These are phyloP conservation scores for Calamus simplicifolius DNA, from an alignment of 176 grass and related monocot genomes.

Conservation along the genomic window DNA sequence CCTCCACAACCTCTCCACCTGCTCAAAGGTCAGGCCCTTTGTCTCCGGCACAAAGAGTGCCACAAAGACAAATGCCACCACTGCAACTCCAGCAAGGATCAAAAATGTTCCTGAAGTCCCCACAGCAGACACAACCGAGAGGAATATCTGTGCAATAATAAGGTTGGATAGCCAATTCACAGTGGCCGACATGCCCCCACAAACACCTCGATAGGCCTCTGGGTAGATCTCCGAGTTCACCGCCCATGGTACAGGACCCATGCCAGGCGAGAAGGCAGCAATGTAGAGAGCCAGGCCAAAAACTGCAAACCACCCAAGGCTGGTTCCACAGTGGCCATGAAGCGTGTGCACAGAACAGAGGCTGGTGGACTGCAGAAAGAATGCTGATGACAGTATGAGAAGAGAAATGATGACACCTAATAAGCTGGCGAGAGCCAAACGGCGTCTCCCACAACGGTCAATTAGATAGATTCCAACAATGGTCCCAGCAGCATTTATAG, in stretches of 20 bases:
- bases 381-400: constrained; percentile 50
- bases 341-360: background rate
- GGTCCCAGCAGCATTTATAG: constrained; percentile 64
- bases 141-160: constrained; percentile 72
- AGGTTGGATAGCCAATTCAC: constrained; percentile 94
- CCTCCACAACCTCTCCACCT: constrained; percentile 77
- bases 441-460: constrained; percentile 71
- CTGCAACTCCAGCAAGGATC: constrained; percentile 49
- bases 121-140: constrained; percentile 52
- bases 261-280: constrained; percentile 65
- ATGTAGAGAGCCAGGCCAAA: constrained; percentile 72
- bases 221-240: constrained; percentile 93
- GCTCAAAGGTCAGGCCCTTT: constrained; percentile 73
- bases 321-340: constrained; percentile 17
- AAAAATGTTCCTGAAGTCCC: constrained; percentile 67
- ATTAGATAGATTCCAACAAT: constrained; percentile 85
- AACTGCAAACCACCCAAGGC: constrained; percentile 52
- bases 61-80: constrained; percentile 76
- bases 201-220: constrained; percentile 66
- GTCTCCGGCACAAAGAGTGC: constrained; percentile 66
- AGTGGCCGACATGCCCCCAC: constrained; percentile 89
- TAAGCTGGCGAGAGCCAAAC: constrained; percentile 56
- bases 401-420: constrained; percentile 60
- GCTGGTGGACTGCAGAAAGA: constrained; percentile 48
- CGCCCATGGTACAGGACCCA: constrained; percentile 90